Evolutionary conservation across 306 rosid species (phyloP).

Genomic region (Malus asiatica): DNA sequence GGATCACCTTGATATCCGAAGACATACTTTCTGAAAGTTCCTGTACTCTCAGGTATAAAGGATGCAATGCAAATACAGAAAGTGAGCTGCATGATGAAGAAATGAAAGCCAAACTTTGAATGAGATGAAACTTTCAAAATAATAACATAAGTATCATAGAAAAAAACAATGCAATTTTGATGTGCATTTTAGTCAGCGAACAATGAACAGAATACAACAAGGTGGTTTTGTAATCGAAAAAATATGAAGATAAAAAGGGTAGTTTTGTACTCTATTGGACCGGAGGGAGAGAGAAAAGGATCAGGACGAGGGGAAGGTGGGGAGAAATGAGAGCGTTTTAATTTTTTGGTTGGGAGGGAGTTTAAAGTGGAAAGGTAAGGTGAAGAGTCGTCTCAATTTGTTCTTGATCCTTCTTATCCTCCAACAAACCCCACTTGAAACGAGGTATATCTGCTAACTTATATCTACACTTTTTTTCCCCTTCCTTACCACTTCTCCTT

Average conservation of each 20-base stretch:
- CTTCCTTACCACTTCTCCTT: neutral
- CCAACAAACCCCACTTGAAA: too few relatives aligned
- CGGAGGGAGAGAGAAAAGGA: neutral
- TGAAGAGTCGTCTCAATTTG: too few relatives aligned
- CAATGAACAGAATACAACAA: neutral
- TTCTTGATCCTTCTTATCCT: too few relatives aligned
- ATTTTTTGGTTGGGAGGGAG: too few relatives aligned
- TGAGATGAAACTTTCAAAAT: slow-evolving; percentile 6
- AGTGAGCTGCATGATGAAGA: slow-evolving; percentile 66
- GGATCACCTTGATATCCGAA: slow-evolving; percentile 64
- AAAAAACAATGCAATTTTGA: neutral
- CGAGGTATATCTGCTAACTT: neutral
- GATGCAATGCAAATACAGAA: slow-evolving; percentile 93
- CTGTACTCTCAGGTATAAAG: slow-evolving; percentile 84
- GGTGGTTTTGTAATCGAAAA: neutral
- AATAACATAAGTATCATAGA: neutral
- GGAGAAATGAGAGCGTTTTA: too few relatives aligned
- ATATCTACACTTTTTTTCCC: neutral
- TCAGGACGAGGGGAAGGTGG: neutral
- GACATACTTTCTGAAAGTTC: slow-evolving; percentile 74
- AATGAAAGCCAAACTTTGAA: neutral
- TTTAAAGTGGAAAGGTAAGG: too few relatives aligned
- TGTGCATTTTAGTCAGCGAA: neutral
- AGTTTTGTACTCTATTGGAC: neutral
- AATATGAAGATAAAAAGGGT: neutral